A percentile compares a stretch with the other conserved stretches of the same genome.
Conservation (phyloP, 768 basidiomycete genomes). For the Sutorius australiensis region DNA sequence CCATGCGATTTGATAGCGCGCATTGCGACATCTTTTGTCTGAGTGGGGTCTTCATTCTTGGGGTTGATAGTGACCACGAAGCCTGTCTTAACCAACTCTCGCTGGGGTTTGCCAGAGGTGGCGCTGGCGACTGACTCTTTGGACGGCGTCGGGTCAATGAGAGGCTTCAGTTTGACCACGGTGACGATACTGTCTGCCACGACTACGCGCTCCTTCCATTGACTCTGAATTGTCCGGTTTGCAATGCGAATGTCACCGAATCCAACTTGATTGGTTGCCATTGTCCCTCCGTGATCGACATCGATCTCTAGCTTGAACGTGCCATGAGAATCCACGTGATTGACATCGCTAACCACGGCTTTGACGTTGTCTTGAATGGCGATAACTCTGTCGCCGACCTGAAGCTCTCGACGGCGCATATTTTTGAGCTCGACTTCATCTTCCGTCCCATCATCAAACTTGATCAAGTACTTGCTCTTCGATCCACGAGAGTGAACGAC, state of each 20-base stretch:
- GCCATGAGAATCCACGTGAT: slow-evolving; percentile 27
- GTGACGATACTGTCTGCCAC: slow-evolving; percentile 41
- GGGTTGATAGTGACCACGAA: slow-evolving; percentile 55
- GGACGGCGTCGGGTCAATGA: slow-evolving; percentile 46
- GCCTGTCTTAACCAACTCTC: slow-evolving; percentile 46
- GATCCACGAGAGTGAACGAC: slow-evolving; percentile 39
- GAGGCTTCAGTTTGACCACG: slow-evolving; percentile 33
- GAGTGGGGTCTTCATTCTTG: slow-evolving; percentile 33
- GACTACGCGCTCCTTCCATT: slow-evolving; percentile 56
- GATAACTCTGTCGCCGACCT: slow-evolving; percentile 55
- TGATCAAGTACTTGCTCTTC: slow-evolving; percentile 41
- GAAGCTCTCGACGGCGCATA: slow-evolving; percentile 51
- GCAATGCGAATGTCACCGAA: slow-evolving; percentile 47
- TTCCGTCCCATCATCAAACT: slow-evolving; percentile 64
- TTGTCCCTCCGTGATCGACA: slow-evolving; percentile 36
- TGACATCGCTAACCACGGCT: slow-evolving; percentile 32
- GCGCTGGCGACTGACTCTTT: slow-evolving; percentile 40
- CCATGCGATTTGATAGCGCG: slow-evolving; percentile 46
- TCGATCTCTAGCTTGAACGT: slow-evolving; percentile 39
- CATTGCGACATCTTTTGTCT: slow-evolving; percentile 42
- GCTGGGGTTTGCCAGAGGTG: slow-evolving; percentile 33
- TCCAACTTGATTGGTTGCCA: slow-evolving; percentile 25
- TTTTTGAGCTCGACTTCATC: slow-evolving; percentile 46
- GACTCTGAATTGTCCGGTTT: slow-evolving; percentile 43
- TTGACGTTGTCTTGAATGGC: slow-evolving; percentile 27